Base-by-base conservation (phyloP, 805 yeast species). In the Metschnikowia matae region DNA sequence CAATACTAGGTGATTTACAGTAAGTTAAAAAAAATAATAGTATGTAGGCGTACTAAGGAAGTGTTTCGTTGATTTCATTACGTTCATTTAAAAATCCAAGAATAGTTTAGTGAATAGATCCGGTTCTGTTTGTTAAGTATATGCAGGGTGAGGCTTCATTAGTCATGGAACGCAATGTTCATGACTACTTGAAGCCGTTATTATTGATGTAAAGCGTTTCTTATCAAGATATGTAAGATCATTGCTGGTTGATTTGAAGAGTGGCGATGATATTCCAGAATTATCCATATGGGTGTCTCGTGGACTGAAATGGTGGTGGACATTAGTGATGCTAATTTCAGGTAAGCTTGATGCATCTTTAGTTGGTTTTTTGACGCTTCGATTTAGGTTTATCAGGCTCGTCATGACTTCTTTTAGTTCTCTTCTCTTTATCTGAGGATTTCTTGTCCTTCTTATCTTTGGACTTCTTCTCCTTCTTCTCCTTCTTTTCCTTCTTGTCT, bases 361-460 rank as follows among this genome's bases (percentile, higher is more conserved):
- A 33, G 3, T 13, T 13, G 4, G 8, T 18, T 29, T 23, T 34
- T 14, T 20, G 23, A 18, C 36, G 44, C 20, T 41, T 40, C n/a
- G 32, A 20, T 14, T 15, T 14, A 6, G 3, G 7, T 13, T 32
- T 17, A 6, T 48, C 17, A 8, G 50, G 15, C 32, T 40, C 54
- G 43, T 54, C 56, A 44, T n/a, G 41, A 13, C 44, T 48, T 44
- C 45, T 53, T 56, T 17, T 50, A 45, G 42, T 54, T 60, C 53
- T 59, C 60, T 5, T 48, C 58, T 38, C 50, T 54, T 48, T 60
- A 59, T 10, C 54, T 44, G 54, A 53, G 44, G 57, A 33, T 6
- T 56, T 56, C 18, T 41, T 29, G 18, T 51, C 38, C 20, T 56
- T 56, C 40, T 53, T 57, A 39, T 60, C 61, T 48, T 60, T 54